phyloP scores from a whole-genome alignment of 306 rosid genomes.

The Alnus rubra region DNA sequence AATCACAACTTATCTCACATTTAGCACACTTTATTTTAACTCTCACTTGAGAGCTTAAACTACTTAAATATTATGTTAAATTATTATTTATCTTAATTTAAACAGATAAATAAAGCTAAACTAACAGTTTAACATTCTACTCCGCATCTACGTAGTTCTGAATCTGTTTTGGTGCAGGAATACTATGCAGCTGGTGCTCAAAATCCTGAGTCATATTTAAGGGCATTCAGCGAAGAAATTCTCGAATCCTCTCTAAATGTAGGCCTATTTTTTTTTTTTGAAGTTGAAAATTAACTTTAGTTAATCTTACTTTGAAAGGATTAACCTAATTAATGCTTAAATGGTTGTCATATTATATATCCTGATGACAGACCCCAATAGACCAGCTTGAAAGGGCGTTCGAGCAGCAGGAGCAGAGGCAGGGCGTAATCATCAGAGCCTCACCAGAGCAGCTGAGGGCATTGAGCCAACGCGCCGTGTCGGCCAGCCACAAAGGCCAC shows the following conservation, averaged over 20 bases:
- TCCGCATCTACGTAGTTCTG: not conserved
- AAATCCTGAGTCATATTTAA: slow-evolving; percentile 33
- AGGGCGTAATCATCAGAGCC: slow-evolving; percentile 26
- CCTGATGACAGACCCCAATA: slow-evolving; percentile 26
- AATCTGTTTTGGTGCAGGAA: slow-evolving; percentile 16
- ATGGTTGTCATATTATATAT: too few relatives aligned
- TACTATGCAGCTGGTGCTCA: slow-evolving; percentile 37
- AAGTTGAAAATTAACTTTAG: too few relatives aligned
- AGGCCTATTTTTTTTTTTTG: not conserved
- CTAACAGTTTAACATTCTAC: too few relatives aligned
- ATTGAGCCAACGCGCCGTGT: slow-evolving; percentile 38
- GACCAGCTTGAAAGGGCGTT: slow-evolving; percentile 29
- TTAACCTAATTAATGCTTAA: too few relatives aligned
- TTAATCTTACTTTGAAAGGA: too few relatives aligned
- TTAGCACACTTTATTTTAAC: too few relatives aligned
- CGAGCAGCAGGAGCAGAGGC: slow-evolving; percentile 13
- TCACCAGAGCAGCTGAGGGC: slow-evolving; percentile 39
- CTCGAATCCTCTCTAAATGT: slow-evolving; percentile 45
- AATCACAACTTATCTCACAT: too few relatives aligned
- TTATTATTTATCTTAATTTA: too few relatives aligned
- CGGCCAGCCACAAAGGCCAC: slow-evolving; percentile 14
- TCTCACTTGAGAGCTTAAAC: too few relatives aligned
- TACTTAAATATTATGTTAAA: too few relatives aligned
- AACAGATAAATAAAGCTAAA: too few relatives aligned
- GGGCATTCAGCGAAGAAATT: slow-evolving; percentile 39